These are phyloP conservation scores for Podosphaera fusca DNA, from an alignment of 2,329 filamentous ascomycete genomes.

Conservation along the genomic window DNA sequence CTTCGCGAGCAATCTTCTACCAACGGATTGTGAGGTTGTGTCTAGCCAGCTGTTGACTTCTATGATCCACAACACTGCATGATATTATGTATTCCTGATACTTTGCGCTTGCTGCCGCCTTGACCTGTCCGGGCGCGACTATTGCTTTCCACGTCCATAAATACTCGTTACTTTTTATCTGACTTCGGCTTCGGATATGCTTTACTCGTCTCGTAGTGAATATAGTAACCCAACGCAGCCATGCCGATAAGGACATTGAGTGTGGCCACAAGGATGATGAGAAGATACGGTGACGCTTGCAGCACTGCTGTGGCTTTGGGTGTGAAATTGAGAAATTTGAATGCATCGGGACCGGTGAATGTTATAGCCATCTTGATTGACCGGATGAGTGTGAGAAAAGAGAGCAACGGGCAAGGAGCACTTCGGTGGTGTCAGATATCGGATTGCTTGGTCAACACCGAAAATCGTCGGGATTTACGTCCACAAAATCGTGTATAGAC, in stretches of 20 bases:
- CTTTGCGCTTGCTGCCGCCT: too few species aligned
- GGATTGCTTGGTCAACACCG: too few species aligned
- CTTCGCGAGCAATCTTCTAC: too few species aligned
- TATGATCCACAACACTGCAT: too few species aligned
- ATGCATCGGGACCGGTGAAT: constrained; percentile 16
- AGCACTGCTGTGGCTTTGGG: constrained; percentile 14
- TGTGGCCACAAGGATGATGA: constrained; percentile 11
- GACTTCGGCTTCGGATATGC: constrained; percentile 14
- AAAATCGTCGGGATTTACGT: too few species aligned
- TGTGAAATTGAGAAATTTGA: constrained; percentile 16
- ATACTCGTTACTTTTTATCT: not conserved
- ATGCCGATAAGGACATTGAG: constrained; percentile 6
- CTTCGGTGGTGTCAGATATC: not conserved
- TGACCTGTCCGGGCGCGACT: too few species aligned
- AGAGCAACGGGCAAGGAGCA: not conserved
- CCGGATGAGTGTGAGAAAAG: not conserved
- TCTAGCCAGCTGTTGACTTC: too few species aligned
- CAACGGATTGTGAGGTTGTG: too few species aligned
- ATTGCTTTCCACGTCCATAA: too few species aligned
- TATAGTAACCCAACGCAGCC: constrained; percentile 10
- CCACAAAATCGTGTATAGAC: too few species aligned
- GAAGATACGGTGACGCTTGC: constrained; percentile 10
- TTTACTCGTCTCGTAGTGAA: constrained; percentile 13
- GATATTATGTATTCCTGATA: too few species aligned
- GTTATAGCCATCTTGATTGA: constrained; percentile 11